These are phyloP conservation scores for Cercospora sesami DNA, from an alignment of 2,329 filamentous ascomycete species.

Conservation along the genomic window DNA sequence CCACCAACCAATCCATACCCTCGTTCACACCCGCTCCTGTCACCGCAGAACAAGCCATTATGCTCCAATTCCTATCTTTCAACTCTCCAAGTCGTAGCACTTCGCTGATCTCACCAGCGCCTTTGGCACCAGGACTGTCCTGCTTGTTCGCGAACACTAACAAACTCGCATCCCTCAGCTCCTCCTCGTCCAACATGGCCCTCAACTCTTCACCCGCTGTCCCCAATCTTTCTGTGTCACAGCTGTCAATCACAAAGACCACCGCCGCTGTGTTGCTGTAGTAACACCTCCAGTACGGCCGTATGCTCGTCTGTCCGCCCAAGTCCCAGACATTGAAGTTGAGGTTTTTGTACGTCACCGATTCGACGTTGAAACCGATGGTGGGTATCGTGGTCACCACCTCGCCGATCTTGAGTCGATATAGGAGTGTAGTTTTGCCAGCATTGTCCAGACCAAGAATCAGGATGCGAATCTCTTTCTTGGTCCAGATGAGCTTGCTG, in stretches of 20 bases:
- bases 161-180: slow-evolving; percentile 86
- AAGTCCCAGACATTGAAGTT: slow-evolving; percentile 99
- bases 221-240: slow-evolving; percentile 90
- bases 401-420: slow-evolving; percentile 94
- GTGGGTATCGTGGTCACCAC: slow-evolving; percentile 99
- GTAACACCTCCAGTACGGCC: slow-evolving; percentile 99
- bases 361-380: slow-evolving; percentile 99
- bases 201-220: slow-evolving; percentile 90
- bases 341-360: slow-evolving; percentile 95
- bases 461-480: slow-evolving; percentile 97
- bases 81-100: slow-evolving; percentile 85
- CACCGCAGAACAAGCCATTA: slow-evolving; percentile 94
- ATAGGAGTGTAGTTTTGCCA: slow-evolving; percentile 94
- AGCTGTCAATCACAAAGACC: slow-evolving; percentile 97
- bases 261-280: slow-evolving; percentile 98
- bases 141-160: slow-evolving; percentile 99
- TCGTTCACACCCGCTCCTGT: slow-evolving; percentile 93
- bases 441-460: slow-evolving; percentile 77
- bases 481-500: slow-evolving; percentile 77
- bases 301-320: slow-evolving; percentile 96
- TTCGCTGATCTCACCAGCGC: slow-evolving; percentile 94
- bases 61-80: slow-evolving; percentile 97
- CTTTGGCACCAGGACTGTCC: slow-evolving; percentile 94
- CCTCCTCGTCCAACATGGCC: slow-evolving; percentile 96
- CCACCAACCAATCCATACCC: slow-evolving; percentile 99